phyloP scores from a whole-genome alignment of 2,329 filamentous ascomycete species.

The Chaetothyriales sp. region DNA sequence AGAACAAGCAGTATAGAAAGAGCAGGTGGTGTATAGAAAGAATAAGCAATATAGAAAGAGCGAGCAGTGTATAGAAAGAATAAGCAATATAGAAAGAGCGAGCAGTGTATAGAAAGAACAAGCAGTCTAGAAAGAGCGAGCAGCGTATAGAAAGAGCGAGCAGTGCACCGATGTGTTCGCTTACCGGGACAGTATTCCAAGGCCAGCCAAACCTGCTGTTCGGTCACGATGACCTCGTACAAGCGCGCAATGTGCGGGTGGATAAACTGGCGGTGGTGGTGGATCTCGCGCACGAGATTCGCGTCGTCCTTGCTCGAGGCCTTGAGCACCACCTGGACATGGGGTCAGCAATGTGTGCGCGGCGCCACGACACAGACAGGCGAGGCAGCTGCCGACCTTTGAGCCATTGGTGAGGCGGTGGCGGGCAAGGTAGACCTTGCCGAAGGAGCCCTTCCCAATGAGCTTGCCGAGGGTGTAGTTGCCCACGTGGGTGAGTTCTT shows the following conservation, averaged over 20 bases:
- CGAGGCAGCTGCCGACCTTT: constrained; percentile 48
- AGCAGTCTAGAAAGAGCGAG: constrained; percentile 14
- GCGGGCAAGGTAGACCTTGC: constrained; percentile 89
- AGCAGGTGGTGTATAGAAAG: constrained; percentile 7
- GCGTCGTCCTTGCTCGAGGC: constrained; percentile 91
- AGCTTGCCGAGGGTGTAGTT: constrained; percentile 86
- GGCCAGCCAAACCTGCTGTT: constrained; percentile 87
- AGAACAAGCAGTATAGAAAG: too few species aligned
- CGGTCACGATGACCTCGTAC: constrained; percentile 97
- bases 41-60: constrained; percentile 15
- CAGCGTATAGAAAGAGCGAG: constrained; percentile 1
- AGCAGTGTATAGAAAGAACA: too few species aligned
- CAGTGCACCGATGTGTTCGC: constrained; percentile 8
- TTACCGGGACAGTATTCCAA: constrained; percentile 89
- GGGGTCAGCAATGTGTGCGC: constrained; percentile 2
- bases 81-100: constrained; percentile 15
- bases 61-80: too few species aligned
- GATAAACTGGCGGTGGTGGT: constrained; percentile 94
- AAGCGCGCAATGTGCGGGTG: constrained; percentile 93
- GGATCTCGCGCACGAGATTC: constrained; percentile 92
- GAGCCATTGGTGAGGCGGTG: constrained; percentile 98
- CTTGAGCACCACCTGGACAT: constrained; percentile 78
- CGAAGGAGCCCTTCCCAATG: constrained; percentile 95
- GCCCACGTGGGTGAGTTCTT: constrained; percentile 80
- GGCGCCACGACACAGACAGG: not conserved